These are phyloP conservation scores for Ganoderma meredithae DNA, from an alignment of 1,284 basidiomycete species.

Conservation along the genomic window DNA sequence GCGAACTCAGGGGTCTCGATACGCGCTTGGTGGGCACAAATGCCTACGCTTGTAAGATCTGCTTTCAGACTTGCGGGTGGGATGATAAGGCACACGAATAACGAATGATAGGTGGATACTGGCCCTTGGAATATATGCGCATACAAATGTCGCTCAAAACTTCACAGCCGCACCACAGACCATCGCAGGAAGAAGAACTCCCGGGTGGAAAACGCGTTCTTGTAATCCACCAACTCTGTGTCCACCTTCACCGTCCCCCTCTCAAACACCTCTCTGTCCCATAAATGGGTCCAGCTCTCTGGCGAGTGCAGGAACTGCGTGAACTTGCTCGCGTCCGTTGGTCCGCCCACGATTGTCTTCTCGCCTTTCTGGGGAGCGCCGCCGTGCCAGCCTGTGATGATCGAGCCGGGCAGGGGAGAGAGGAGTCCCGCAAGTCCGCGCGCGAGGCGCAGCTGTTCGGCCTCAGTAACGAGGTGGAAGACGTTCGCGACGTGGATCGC, in stretches of 20 bases:
- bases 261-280: slow-evolving; percentile 50
- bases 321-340: not conserved
- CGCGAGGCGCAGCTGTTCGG: slow-evolving; percentile 48
- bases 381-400: slow-evolving; percentile 44
- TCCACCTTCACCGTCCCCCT: slow-evolving; percentile 47
- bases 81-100: not conserved
- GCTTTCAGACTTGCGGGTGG: not conserved
- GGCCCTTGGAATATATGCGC: not conserved
- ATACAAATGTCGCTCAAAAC: not conserved
- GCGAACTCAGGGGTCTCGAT: no score
- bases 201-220: not conserved
- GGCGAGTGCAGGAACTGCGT: slow-evolving; percentile 44
- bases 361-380: slow-evolving; percentile 32
- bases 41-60: not conserved
- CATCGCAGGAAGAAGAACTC: not conserved
- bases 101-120: not conserved
- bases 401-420: slow-evolving; percentile 42
- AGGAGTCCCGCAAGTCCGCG: slow-evolving; percentile 47
- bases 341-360: no score
- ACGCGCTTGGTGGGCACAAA: no score
- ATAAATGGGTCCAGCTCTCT: slow-evolving; percentile 50
- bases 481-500: slow-evolving; percentile 53
- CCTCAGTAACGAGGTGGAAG: slow-evolving; percentile 58
- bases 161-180: not conserved
- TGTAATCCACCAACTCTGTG: slow-evolving; percentile 25